Evolutionary conservation across 1,284 basidiomycete species (phyloP).

Genomic region (Irpex sp.): DNA sequence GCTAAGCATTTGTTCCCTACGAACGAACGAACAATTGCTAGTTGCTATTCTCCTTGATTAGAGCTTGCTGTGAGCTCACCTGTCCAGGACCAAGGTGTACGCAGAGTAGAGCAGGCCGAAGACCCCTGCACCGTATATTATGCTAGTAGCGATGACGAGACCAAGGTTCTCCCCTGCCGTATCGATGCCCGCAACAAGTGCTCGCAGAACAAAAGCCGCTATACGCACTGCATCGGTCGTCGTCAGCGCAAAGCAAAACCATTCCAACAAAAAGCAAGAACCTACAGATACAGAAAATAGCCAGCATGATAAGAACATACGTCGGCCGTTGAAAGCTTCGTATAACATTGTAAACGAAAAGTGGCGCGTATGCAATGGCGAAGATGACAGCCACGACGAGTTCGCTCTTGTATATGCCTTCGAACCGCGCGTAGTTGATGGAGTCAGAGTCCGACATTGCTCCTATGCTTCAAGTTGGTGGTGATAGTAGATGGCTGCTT

Average conservation of each 20-base stretch:
- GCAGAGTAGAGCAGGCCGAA: conserved; percentile 32
- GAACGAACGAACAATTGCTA: too few species aligned
- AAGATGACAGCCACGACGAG: conserved; percentile 43
- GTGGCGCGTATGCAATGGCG: conserved; percentile 37
- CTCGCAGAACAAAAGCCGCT: conserved; percentile 28
- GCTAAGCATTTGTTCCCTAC: conserved; percentile 4
- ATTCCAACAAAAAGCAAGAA: background rate
- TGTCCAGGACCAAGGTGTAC: conserved; percentile 31
- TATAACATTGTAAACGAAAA: conserved; percentile 33
- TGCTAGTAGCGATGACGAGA: conserved; percentile 23
- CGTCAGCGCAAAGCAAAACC: background rate
- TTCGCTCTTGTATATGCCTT: conserved; percentile 36
- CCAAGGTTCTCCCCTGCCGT: conserved; percentile 20
- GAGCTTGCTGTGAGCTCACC: conserved; percentile 25
- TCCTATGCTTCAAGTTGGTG: background rate
- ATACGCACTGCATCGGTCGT: conserved; percentile 24
- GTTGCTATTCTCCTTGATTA: too few species aligned
- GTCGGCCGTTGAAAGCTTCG: conserved; percentile 36
- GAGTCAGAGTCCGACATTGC: background rate
- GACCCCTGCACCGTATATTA: conserved; percentile 33
- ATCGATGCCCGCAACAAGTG: conserved; percentile 24
- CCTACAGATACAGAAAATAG: conserved; percentile 45
- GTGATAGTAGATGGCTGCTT: background rate
- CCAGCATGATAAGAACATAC: conserved; percentile 37
- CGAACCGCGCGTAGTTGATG: conserved; percentile 34